Conservation (phyloP, 23 red algal species). For the Cyanidium caldarium region DNA sequence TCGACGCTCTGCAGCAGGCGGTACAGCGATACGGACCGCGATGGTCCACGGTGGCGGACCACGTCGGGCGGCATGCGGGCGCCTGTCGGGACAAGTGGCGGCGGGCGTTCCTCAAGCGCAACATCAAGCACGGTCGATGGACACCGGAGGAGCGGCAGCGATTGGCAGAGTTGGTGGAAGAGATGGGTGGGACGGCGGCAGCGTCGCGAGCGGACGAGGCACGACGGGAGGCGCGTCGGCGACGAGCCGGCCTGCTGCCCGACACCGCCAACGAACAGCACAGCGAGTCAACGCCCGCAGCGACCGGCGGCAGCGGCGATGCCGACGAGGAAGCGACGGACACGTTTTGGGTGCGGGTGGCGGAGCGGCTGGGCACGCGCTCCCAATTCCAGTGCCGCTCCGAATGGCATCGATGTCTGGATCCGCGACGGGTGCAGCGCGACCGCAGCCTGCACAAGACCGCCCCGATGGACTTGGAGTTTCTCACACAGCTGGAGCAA, state of each 20-base stretch:
- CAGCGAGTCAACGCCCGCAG: no score
- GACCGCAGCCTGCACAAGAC: neutral
- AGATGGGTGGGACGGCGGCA: neutral
- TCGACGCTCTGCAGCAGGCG: neutral
- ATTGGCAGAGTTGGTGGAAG: neutral
- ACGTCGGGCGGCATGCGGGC: neutral
- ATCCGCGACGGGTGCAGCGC: neutral
- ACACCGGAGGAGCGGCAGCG: neutral
- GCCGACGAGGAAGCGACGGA: neutral
- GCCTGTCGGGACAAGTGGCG: conserved; percentile 2
- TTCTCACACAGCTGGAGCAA: neutral
- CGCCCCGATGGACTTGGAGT: neutral
- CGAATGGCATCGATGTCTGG: conserved; percentile 3
- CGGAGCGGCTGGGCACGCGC: neutral
- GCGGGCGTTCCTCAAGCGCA: neutral
- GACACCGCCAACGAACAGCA: neutral
- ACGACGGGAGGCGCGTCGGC: no score
- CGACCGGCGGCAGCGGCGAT: neutral
- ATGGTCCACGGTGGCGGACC: conserved; percentile 1
- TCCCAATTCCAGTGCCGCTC: conserved; percentile 6
- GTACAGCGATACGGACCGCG: neutral
- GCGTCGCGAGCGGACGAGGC: neutral
- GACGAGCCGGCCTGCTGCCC: no score
- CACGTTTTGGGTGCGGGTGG: neutral
- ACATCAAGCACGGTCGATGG: neutral